Base-by-base conservation (phyloP, 1,284 basidiomycete genomes). In the Tremellales sp. region DNA sequence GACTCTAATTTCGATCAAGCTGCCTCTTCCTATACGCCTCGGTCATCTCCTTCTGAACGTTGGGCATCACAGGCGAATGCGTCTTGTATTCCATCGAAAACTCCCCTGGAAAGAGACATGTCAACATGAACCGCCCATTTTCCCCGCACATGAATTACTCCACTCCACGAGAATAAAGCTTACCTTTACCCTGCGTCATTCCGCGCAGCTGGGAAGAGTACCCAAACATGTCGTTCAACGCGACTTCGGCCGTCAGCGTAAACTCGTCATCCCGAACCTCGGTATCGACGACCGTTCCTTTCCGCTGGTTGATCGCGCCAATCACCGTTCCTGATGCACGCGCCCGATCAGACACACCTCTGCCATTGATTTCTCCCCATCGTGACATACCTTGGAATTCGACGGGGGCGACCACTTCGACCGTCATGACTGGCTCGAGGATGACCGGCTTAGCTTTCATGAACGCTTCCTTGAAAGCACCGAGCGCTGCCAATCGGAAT, bases 151-250 rank as follows among this genome's bases (percentile, higher is more conserved):
- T 26, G 13, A 21, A 7, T 39, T 21, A 18, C 34, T 8, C 34
- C 37, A 21, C 43, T 46, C 27, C 39, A 38, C 16, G 21, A n/a
- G 13, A 22, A 37, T 7, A 9, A 42, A 31, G 66, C 69, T 63
- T 65, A 75, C 86, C 91, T 77, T 97, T 97, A 65, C 92, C 91
- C 75, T 98, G 94, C 0, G 94, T 98, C 56, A 84, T 82, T 5
- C 94, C 94, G 51, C 95, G 83, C 43, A 98, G 76, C 61, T 88
- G 86, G 64, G 83, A 88, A 24, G 89, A 92, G 70, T 94, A 98
- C 26, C 94, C 94, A 70, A 98, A 98, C 95, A 99, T 98, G 66
- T 98, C 94, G 73, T 94, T 97, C 71, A 98, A 74, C 8, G 88
- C 85, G 13, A 98, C 93, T 68, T 97, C 94, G 24, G 91, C 91